Evolutionary conservation across 2,329 filamentous ascomycete genomes (phyloP), one percentile per base, ranked within the genome.

Genomic region (Aspergillus brasiliensis): DNA sequence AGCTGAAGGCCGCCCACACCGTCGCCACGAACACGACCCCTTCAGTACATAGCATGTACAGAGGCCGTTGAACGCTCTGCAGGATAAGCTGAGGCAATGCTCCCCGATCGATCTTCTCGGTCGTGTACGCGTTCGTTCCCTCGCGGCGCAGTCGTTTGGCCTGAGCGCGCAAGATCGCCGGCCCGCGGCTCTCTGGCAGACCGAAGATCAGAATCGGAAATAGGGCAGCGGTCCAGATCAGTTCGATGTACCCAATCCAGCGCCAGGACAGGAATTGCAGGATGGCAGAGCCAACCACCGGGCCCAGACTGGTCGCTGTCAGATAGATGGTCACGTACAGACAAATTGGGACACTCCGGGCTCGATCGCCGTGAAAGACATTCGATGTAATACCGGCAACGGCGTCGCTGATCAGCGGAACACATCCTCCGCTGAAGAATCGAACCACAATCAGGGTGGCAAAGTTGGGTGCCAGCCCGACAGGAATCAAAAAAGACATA

Each of bases 161-260:
- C 3, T 76, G 70, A 23, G 68, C 64, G 34, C 69, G 67, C 21
- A 80, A 64, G 37, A 80, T 78, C 8, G 77, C 75, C 21, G 77
- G 72, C 13, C 71, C 75, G 6, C 77, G 71, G 5, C 75, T 78
- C 52, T 80, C 77, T 42, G 71, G 71, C 28, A 79, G 71, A 23
- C 76, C 59, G 17, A 80, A 62, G 54, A 72, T 71, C 19, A 80
- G 68, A 1, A 79, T 23, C 0, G 78, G 76, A 21, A 79, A 75
- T 3, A 77, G 55, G 5, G 61, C 62, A 1, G 67, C 68, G 21
- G 62, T 65, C 71, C 77, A 75, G 37, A 80, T 77, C 17, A 80
- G 68, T 46, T 80, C 76, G 8, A 76, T 66, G 49, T 78, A 72
- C 17, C 75, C 77, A 42, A 81, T 77, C 79, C 79, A 80, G 19